A percentile compares a stretch with the other conserved stretches of the same genome.
Conservation (phyloP, 164 flowering plant genomes). For the Dillenia suffruticosa region DNA sequence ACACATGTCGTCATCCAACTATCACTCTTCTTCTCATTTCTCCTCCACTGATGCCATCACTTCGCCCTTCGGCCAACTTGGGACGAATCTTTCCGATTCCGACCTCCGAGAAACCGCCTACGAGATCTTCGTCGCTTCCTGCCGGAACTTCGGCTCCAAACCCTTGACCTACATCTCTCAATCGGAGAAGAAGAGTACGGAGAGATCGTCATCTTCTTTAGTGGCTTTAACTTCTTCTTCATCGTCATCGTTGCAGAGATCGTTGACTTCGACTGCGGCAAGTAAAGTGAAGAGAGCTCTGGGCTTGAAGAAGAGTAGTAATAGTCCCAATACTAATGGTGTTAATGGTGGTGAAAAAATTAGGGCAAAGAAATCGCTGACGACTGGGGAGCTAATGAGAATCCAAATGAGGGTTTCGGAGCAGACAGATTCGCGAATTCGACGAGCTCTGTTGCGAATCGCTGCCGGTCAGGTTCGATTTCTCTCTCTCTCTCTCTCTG, state of each 20-base stretch:
- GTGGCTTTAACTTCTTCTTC: not conserved
- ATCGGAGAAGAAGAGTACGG: slow-evolving; percentile 20
- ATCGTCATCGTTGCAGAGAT: slow-evolving; percentile 42
- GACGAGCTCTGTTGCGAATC: slow-evolving; percentile 68
- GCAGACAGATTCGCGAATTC: slow-evolving; percentile 67
- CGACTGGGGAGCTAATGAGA: slow-evolving; percentile 74
- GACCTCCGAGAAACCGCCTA: slow-evolving; percentile 71
- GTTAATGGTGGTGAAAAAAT: slow-evolving; percentile 9
- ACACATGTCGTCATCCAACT: no score
- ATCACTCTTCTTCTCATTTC: no score
- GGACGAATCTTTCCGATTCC: slow-evolving; percentile 25
- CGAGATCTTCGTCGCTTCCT: slow-evolving; percentile 55
- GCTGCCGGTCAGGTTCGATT: slow-evolving; percentile 72
- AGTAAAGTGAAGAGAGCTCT: slow-evolving; percentile 78
- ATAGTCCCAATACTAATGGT: no score
- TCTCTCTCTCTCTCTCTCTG: no score
- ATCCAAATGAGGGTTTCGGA: slow-evolving; percentile 83
- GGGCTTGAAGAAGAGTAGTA: slow-evolving; percentile 44
- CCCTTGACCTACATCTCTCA: slow-evolving; percentile 48
- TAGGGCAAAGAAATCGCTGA: slow-evolving; percentile 37
- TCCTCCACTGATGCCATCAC: no score
- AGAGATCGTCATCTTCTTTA: slow-evolving; percentile 11
- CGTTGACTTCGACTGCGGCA: slow-evolving; percentile 64
- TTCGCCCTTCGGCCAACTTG: slow-evolving; percentile 31
- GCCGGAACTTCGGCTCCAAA: slow-evolving; percentile 42